These are phyloP conservation scores for Blastocystis sp. DNA, from an alignment of 352 stramenopile genomes.

Conservation along the genomic window DNA sequence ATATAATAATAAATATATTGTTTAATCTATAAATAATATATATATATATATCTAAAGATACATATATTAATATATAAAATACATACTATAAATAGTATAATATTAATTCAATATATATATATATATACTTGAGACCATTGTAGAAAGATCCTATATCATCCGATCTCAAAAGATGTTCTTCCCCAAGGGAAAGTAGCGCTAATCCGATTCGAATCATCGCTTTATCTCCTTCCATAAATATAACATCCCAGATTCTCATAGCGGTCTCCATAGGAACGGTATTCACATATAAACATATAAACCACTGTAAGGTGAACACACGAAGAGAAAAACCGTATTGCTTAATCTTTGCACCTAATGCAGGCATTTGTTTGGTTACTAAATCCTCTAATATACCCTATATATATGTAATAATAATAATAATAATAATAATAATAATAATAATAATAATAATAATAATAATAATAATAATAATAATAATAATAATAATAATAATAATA, in stretches of 20 bases:
- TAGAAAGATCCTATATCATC: constrained; percentile 23
- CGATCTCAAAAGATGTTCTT: constrained; percentile 8
- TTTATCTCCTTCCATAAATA: constrained; percentile 33
- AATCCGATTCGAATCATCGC: constrained; percentile 31
- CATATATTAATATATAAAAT: no score
- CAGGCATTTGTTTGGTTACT: constrained; percentile 1
- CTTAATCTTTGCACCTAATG: background rate
- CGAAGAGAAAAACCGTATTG: background rate
- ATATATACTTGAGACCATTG: constrained; percentile 22
- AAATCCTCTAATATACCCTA: constrained; percentile 16
- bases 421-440: no score
- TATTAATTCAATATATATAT: no score
- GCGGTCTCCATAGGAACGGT: constrained; percentile 24
- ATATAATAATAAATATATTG: background rate
- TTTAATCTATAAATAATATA: no score
- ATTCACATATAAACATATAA: constrained; percentile 35
- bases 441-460: no score
- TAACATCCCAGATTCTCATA: constrained; percentile 28
- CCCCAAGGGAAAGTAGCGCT: constrained; percentile 15
- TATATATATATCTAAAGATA: no score
- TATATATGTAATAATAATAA: no score
- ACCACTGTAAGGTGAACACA: constrained; percentile 32
- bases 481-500: no score
- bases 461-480: no score
- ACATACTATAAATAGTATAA: no score